These are phyloP conservation scores for Hericium rajendrae DNA, from an alignment of 768 basidiomycete species.

Conservation along the genomic window DNA sequence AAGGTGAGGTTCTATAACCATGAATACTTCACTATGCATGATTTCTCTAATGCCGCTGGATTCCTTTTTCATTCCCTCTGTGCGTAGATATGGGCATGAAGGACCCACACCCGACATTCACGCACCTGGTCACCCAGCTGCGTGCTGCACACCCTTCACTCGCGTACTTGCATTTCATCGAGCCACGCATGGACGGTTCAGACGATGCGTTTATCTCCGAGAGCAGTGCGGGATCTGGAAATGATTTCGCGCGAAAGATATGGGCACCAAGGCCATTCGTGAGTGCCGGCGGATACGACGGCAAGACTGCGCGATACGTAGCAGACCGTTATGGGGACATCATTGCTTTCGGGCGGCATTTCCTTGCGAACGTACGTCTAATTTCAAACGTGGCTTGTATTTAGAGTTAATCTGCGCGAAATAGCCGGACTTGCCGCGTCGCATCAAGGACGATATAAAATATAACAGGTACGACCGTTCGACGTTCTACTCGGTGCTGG, in stretches of 20 bases:
- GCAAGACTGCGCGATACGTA: constrained; percentile 11
- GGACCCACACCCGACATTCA: constrained; percentile 47
- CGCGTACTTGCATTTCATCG: constrained; percentile 29
- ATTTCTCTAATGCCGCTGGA: too few relatives aligned
- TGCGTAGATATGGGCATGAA: constrained; percentile 36
- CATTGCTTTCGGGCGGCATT: constrained; percentile 19
- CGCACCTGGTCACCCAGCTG: constrained; percentile 36
- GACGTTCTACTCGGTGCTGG: background rate
- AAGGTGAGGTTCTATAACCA: constrained; percentile 17
- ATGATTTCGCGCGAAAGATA: constrained; percentile 15
- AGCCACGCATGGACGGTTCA: constrained; percentile 17
- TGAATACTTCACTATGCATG: too few relatives aligned
- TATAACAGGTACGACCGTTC: background rate
- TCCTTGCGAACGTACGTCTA: constrained; percentile 21
- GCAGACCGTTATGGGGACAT: constrained; percentile 18
- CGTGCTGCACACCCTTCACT: constrained; percentile 29
- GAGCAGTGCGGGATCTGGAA: constrained; percentile 7
- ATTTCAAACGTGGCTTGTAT: background rate
- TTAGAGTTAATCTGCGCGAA: too few relatives aligned
- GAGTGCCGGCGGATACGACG: constrained; percentile 16
- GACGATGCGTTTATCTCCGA: background rate
- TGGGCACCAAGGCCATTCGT: constrained; percentile 18
- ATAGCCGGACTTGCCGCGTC: background rate
- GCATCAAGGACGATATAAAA: background rate
- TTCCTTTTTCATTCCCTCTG: background rate